Evolutionary conservation across 192 early-diverging fungal genomes (phyloP).

Genomic region (Kappamyces sp.): DNA sequence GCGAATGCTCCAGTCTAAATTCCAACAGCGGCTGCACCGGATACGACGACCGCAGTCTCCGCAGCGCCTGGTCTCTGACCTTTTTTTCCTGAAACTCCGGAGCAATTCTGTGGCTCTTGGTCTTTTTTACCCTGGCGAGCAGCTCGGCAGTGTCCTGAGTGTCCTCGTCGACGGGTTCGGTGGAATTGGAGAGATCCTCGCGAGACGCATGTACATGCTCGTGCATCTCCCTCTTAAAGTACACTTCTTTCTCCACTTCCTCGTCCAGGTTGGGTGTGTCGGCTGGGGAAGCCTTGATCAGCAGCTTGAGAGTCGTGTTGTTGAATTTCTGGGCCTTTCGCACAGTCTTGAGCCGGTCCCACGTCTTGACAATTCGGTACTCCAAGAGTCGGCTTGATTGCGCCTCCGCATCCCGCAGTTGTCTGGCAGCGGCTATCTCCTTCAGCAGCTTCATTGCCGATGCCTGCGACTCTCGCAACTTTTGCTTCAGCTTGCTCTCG

Average conservation of each 20-base stretch:
- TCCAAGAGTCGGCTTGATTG: slow-evolving; percentile 41
- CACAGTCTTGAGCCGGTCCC: slow-evolving; percentile 38
- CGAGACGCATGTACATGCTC: too few relatives aligned
- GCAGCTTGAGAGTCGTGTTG: slow-evolving; percentile 19
- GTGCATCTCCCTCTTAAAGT: too few relatives aligned
- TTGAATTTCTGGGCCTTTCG: slow-evolving; percentile 23
- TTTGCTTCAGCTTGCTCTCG: slow-evolving; percentile 1
- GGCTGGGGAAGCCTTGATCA: too few relatives aligned
- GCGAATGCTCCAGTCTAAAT: slow-evolving; percentile 1
- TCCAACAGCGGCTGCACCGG: slow-evolving; percentile 2
- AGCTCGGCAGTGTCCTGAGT: not conserved
- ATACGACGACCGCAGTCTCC: slow-evolving; percentile 1
- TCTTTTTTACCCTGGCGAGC: not conserved
- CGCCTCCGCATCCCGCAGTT: slow-evolving; percentile 38
- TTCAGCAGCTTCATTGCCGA: not conserved
- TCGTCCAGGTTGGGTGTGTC: too few relatives aligned
- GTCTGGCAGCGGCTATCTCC: not conserved
- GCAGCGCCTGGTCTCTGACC: slow-evolving; percentile 1
- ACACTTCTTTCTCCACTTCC: too few relatives aligned
- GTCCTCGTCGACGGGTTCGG: not conserved
- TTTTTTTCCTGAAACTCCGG: slow-evolving; percentile 5
- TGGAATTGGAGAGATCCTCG: not conserved
- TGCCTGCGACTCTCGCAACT: not conserved
- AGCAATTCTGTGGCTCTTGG: not conserved
- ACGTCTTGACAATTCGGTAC: slow-evolving; percentile 40